These are phyloP conservation scores for Aspergillus quadricinctus DNA, from an alignment of 2,329 filamentous ascomycete genomes.

Conservation along the genomic window DNA sequence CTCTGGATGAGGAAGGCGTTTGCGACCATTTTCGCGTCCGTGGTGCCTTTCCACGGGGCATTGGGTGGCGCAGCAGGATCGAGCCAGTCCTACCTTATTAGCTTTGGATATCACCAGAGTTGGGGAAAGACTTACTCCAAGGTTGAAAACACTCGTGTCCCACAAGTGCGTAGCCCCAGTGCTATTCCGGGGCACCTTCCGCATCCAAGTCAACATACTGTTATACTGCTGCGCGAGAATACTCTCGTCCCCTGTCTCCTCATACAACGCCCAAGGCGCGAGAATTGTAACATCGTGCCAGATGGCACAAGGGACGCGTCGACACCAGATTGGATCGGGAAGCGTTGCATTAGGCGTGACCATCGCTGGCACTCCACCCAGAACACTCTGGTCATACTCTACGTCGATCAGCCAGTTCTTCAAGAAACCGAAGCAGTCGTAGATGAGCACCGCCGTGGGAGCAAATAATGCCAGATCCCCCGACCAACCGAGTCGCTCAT, in stretches of 20 bases:
- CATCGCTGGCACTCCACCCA: conserved; percentile 30
- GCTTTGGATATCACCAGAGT: too few species aligned
- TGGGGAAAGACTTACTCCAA: too few species aligned
- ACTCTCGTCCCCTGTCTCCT: conserved; percentile 24
- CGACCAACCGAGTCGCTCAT: conserved; percentile 54
- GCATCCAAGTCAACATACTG: too few species aligned
- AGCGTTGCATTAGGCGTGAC: conserved; percentile 18
- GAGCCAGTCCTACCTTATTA: conserved; percentile 28
- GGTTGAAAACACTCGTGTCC: too few species aligned
- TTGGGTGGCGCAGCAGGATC: conserved; percentile 33
- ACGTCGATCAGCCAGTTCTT: conserved; percentile 49
- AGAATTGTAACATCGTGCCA: conserved; percentile 36
- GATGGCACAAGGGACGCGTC: conserved; percentile 19
- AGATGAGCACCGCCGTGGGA: conserved; percentile 51
- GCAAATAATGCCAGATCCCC: conserved; percentile 50
- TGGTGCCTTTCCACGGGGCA: conserved; percentile 24
- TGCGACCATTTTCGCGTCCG: conserved; percentile 26
- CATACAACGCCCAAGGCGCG: conserved; percentile 30
- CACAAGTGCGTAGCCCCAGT: conserved; percentile 12
- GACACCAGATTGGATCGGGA: not conserved
- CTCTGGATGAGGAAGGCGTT: conserved; percentile 34
- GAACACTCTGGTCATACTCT: conserved; percentile 16
- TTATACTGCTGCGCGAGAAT: conserved; percentile 21
- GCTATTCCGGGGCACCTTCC: not conserved
- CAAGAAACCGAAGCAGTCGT: conserved; percentile 50